A percentile compares a stretch with the other conserved stretches of the same genome.
Evolutionary conservation across 352 stramenopile genomes (phyloP).

Genomic region (Phytophthora hibernalis): DNA sequence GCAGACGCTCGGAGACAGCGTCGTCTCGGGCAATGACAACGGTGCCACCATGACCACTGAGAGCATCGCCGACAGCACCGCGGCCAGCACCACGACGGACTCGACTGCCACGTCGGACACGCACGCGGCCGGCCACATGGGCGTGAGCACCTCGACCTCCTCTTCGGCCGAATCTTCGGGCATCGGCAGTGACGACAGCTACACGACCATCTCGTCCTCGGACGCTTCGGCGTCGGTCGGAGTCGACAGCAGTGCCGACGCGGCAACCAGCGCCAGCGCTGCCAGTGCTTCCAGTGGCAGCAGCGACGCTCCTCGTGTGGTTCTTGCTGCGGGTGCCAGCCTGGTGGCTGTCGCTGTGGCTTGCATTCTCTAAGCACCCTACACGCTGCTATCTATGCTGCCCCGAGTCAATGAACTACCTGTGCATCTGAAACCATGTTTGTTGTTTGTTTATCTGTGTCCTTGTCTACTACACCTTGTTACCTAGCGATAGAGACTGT

Average conservation of each 20-base stretch:
- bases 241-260: constrained; percentile 3
- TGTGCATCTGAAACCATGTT: constrained; percentile 21
- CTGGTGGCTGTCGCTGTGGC: constrained; percentile 37
- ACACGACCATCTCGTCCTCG: constrained; percentile 19
- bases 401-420: constrained; percentile 21
- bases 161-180: constrained; percentile 3
- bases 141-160: constrained; percentile 8
- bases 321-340: constrained; percentile 28
- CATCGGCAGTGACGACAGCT: constrained; percentile 25
- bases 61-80: constrained; percentile 25
- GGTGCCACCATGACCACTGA: constrained; percentile 26
- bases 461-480: constrained; percentile 13
- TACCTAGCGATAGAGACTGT: too few species aligned
- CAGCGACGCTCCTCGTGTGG: constrained; percentile 22
- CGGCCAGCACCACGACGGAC: constrained; percentile 14
- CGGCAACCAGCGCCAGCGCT: too few species aligned
- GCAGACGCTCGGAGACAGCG: constrained; percentile 47
- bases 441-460: constrained; percentile 15
- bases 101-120: constrained; percentile 12
- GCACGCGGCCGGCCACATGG: constrained; percentile 18
- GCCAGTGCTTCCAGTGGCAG: constrained; percentile 17
- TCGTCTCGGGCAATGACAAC: constrained; percentile 43
- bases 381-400: constrained; percentile 12
- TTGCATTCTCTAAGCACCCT: constrained; percentile 28
- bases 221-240: constrained; percentile 14